Percentiles rank a stretch among this genome's conserved stretches.
Evolutionary conservation across 768 basidiomycete genomes (phyloP).

Genomic region (Russula sp.): DNA sequence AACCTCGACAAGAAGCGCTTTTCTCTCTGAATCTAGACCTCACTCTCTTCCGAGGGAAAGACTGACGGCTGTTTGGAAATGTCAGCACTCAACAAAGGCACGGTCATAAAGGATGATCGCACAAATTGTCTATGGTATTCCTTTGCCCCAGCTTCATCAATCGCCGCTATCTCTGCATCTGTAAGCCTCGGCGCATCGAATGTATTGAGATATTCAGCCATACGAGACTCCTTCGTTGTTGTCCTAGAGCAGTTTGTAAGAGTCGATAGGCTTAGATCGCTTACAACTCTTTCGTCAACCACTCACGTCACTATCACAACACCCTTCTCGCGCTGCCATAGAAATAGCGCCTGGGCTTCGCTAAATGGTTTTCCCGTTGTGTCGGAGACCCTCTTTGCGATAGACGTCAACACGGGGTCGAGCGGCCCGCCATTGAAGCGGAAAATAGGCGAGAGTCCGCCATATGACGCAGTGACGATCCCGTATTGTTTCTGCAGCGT

Average conservation of each 20-base stretch:
- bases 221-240: slow-evolving; percentile 42
- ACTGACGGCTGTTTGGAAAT: not conserved
- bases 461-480: slow-evolving; percentile 44
- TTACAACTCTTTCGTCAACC: slow-evolving; percentile 7
- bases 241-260: slow-evolving; percentile 35
- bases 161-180: slow-evolving; percentile 33
- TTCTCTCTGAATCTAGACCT: not conserved
- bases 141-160: slow-evolving; percentile 35
- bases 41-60: slow-evolving; percentile 12
- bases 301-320: slow-evolving; percentile 39
- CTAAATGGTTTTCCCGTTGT: slow-evolving; percentile 33
- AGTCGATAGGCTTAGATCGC: not conserved
- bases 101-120: slow-evolving; percentile 1
- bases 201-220: slow-evolving; percentile 49
- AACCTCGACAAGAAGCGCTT: not conserved
- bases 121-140: slow-evolving; percentile 36
- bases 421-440: slow-evolving; percentile 41
- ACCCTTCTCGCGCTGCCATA: slow-evolving; percentile 38
- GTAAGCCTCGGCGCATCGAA: slow-evolving; percentile 41
- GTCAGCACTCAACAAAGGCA: not conserved
- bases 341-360: slow-evolving; percentile 35
- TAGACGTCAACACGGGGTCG: slow-evolving; percentile 39
- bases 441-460: slow-evolving; percentile 42
- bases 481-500: slow-evolving; percentile 39
- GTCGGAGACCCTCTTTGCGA: slow-evolving; percentile 34